Conservation (phyloP, 2,329 filamentous ascomycete species). For the Phaeosphaeriaceae sp. region DNA sequence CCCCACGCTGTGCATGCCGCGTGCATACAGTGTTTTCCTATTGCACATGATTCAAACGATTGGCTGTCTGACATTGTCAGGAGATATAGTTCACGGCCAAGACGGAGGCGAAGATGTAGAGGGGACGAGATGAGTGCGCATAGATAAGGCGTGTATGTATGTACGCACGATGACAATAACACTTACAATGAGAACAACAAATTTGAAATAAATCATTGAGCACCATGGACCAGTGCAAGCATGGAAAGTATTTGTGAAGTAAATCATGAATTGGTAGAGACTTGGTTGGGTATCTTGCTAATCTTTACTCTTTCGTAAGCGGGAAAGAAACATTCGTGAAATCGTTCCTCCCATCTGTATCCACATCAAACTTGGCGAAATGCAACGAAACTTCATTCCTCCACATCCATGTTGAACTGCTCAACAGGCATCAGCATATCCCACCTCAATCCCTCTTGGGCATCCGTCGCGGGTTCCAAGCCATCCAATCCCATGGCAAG, state of each 20-base stretch:
- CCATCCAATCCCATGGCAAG: constrained; percentile 27
- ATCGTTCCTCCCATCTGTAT: not conserved
- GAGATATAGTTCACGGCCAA: not conserved
- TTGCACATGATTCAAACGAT: not conserved
- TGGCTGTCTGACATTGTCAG: not conserved
- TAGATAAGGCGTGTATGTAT: not conserved
- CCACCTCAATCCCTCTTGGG: constrained; percentile 27
- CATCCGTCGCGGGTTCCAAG: constrained; percentile 29
- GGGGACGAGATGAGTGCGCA: not conserved
- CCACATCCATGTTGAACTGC: constrained; percentile 28
- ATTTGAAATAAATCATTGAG: not conserved
- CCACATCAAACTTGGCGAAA: not conserved
- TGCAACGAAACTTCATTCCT: not conserved
- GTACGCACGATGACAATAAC: not conserved
- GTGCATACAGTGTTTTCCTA: no score
- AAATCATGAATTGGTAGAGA: not conserved
- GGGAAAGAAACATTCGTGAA: not conserved
- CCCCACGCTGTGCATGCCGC: not conserved
- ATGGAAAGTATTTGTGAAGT: no score
- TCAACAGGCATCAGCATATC: constrained; percentile 36
- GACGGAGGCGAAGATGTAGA: not conserved
- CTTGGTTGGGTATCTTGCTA: constrained; percentile 1
- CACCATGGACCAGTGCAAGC: no score
- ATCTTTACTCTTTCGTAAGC: not conserved
- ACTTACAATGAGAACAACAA: not conserved